phyloP scores from a whole-genome alignment of 2,329 filamentous ascomycete genomes.

The Exophiala spinifera region DNA sequence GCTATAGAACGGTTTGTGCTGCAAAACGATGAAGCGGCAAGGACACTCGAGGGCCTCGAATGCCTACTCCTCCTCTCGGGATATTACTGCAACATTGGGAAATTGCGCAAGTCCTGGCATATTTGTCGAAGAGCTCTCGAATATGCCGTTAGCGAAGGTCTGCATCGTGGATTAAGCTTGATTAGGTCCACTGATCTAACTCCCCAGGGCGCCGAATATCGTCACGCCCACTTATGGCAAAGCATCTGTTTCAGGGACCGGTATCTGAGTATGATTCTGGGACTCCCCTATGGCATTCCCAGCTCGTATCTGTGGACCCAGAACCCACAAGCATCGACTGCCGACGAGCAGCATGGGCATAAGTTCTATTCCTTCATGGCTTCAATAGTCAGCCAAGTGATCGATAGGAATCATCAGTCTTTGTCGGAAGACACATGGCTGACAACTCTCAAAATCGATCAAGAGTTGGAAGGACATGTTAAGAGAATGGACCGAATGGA shows the following conservation, averaged over 20 bases:
- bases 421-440: neutral
- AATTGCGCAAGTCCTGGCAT: slow-evolving; percentile 7
- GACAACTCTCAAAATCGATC: slow-evolving; percentile 1
- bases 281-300: slow-evolving; percentile 1
- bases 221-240: neutral
- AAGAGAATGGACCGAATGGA: neutral
- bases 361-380: neutral
- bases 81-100: slow-evolving; percentile 4
- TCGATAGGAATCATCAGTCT: neutral
- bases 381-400: slow-evolving; percentile 1
- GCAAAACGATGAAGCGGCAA: slow-evolving; percentile 2
- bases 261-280: neutral
- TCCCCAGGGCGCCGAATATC: too few relatives aligned
- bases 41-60: neutral
- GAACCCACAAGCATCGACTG: neutral
- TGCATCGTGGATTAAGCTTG: neutral
- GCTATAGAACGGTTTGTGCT: slow-evolving; percentile 1
- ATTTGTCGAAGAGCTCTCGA: neutral
- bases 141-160: neutral
- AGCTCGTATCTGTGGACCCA: neutral
- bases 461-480: slow-evolving; percentile 1
- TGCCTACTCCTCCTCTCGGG: slow-evolving; percentile 4
- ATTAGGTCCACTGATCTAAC: too few relatives aligned
- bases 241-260: slow-evolving; percentile 1
- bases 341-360: too few relatives aligned